Evolutionary conservation across 139 green algal genomes (phyloP), one percentile per base, ranked within the genome.

Genomic region (Edaphochlamys debaryana): DNA sequence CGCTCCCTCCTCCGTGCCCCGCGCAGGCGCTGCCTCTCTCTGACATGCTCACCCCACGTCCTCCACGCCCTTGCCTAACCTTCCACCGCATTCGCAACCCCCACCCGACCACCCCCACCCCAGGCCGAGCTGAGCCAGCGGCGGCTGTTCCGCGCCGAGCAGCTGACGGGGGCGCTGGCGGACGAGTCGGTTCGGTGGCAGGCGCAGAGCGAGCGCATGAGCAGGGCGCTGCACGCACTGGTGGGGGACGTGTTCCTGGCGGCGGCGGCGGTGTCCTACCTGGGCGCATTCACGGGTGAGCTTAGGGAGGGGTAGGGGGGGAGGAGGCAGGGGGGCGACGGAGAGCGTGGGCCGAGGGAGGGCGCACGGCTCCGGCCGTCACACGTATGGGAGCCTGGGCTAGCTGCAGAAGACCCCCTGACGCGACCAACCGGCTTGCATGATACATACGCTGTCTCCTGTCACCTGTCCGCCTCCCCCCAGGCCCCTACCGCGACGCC

Each of bases 221-320:
- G 48, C 6, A 68, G 73, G 37, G 41, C 74, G 37, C 92, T 93
- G 66, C 74, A 87, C 66, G 85, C 94, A 40, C 90, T 98, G 17
- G 90, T 96, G 30, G 94, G 94, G 0, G 94, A 98, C 69, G 94
- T 94, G 6, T 93, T 98, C 72, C 64, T 98, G n/a, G 66, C 79
- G n/a, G 85, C 94, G 8, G 94, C 92, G n/a, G 91, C 80, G 54
- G 88, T 98, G 41, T 88, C 87, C n/a, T 98, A 98, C 86, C 85
- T 89, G 41, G 94, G 94, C 2, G 91, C 94, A 0, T 98, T 98
- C 89, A 95, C 93, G 41, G 92, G 92, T 81, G 52, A 74, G n/a
- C n/a, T n/a, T n/a, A 42, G 8, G 22, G 19, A 7, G 38, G 54
- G 19, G 15, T 15, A 58, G 15, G 19, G 15, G 50, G 50, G n/a